Base-by-base conservation (phyloP, 306 rosid species). In the Mucuna pruriens region DNA sequence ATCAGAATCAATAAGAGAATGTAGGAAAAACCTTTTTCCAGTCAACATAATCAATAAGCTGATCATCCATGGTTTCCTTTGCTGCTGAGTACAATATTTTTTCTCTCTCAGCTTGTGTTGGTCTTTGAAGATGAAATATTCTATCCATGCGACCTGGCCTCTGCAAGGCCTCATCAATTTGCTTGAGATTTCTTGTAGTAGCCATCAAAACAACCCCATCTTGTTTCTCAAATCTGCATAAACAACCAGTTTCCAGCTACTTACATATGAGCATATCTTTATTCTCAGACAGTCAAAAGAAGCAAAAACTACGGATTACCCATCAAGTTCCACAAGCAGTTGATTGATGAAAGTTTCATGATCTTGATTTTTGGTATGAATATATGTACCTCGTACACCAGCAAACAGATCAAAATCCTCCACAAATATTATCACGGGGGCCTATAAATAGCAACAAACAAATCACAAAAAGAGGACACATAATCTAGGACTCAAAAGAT, bases 101-200 rank as follows among this genome's bases (percentile, higher is more conserved):
- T 77, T 95, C 97, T 83, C 99, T 93, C 88, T 95, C 97, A 4
- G 80, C 89, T 91, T 95, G 95, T 69, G 99, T 91, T 29, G 94
- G 99, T 64, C 94, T 93, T 87, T 93, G 99, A 90, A 95, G 99
- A 85, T 95, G 97, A 88, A 95, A 93, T 85, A 91, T 87, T 86
- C 99, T 90, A 91, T 95, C 99, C 99, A 95, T 95, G 65, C 99
- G 94, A 26, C 99, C 99, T 83, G 99, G 97, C 79, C 99, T 91
- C 89, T 87, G 95, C 87, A 95, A 85, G 75, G 99, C 99, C 80
- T 90, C 94, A 16, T 95, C 99, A 71, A 95, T 90, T 90, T 91
- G 91, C 79, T 92, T 89, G 64, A 95, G 94, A 88, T 92, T 93
- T 88, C 93, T 89, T 11, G 99, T 93, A 71, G 99, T 95, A 71